Base-by-base conservation (phyloP, 768 basidiomycete species). In the Psilocybe cyanescens region DNA sequence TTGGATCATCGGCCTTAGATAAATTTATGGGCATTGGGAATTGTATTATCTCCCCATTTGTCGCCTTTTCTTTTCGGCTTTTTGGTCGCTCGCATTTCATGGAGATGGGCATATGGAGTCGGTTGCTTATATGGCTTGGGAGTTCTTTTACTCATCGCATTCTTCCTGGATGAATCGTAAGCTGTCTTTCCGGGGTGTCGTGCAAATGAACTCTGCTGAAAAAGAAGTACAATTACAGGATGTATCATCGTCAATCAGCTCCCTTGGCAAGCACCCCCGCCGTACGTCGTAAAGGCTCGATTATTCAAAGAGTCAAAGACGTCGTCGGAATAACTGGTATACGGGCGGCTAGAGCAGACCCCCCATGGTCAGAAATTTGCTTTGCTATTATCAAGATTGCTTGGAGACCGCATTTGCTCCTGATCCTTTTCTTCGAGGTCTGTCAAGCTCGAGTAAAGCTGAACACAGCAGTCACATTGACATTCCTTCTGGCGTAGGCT, bases 1-100 rank as follows among this genome's bases (percentile, higher is more conserved):
- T 7, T 29, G 29, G 37, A 30, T 39, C 14, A 48, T 16, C 39
- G 16, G 12, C 28, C 5, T 14, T 60, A 88, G 86, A 78, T 90
- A 37, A 88, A 87, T 64, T 72, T 86, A 53, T 89, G 88, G 89
- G 89, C 88, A 3, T 85, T 90, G 81, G 89, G 87, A 1, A 88
- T 90, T 74, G 81, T 90, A 67, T 70, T 88, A 29, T 86, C 86
- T 12, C 86, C 84, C 8, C 86, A 86, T 76, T 66, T 85, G 8
- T 87, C 86, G 2, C 89, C 89, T 0, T 89, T 88, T 67, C 79
- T 83, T 0, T 86, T 89, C 62, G 88, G 89, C 3, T 91, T 89
- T 77, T 75, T 90, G 4, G 85, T 86, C 2, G 87, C 86, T 0
- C 76, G 83, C 4, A 78, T 81, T 16, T 79, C 75, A 54, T 89